Evolutionary conservation across 768 basidiomycete species (phyloP), one percentile per base, ranked within the genome.

Genomic region (Panaeolus papilionaceus): DNA sequence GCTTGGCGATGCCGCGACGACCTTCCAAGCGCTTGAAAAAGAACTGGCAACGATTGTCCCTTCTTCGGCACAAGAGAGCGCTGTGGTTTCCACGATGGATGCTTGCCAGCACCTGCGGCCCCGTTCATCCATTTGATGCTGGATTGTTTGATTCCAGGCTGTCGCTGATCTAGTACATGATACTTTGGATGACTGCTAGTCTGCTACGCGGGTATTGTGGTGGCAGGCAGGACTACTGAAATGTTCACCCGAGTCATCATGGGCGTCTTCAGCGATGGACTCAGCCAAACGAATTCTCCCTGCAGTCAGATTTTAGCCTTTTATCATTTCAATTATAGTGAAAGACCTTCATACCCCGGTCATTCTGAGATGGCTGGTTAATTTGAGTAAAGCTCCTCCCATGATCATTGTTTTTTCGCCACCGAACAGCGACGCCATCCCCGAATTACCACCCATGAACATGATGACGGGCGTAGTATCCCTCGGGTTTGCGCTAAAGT

Each of bases 211-310:
- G 3, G 71, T 71, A n/a, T 67, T 23, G 0, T 67, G 71, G 28
- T 66, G 66, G 37, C 71, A 72, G 38, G 66, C 69, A 1, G 71
- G 66, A 20, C 66, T 38, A 38, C 67, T 66, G 33, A 39, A 66
- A 16, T 28, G 51, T 2, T 69, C 68, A 1, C 42, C 38, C 11
- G 71, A 69, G 47, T 71, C 45, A 38, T 71, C 68, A 51, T 61
- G 68, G 37, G 68, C 71, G 16, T 42, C 39, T 14, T 16, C 12
- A 20, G 45, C 45, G 18, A 45, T 45, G 45, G 45, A 42, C 40
- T 5, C 40, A 10, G 40, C 40, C 40, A 42, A 10, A 0, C 10
- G 40, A 10, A 11, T 42, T 16, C 40, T 42, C 40, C 40, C 40
- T 42, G 16, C 40, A 42, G 11, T 66, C 63, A 33, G 5, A 33